Evolutionary conservation across 257 asterid species (phyloP), one percentile per base, ranked within the genome.

Genomic region (Petunia axillaris): DNA sequence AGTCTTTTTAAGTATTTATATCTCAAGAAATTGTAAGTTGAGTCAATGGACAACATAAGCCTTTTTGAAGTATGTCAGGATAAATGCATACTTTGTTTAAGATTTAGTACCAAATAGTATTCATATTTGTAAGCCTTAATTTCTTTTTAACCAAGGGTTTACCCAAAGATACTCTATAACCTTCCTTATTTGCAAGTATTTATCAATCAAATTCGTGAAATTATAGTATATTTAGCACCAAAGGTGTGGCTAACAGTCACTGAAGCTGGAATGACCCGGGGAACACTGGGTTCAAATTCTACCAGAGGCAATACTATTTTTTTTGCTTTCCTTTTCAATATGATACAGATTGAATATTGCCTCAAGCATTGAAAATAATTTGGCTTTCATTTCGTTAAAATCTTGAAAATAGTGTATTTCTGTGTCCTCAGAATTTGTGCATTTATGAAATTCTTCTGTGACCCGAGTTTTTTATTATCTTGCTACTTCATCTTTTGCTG

Each of bases 1-100:
- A 81, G 91, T 82, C 48, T 43, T 1, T 80, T 57, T 40, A 44
- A 75, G 78, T 66, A 78, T 64, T 52, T 43, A 25, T 14, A 76
- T 43, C 68, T 60, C 14, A 44, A 81, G 35, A 57, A 50, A 35
- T 73, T 50, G 36, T 50, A 73, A 6, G 25, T 73, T 73, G 44
- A 73, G 77, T 11, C 35, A 5, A 36, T 73, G 35, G 13, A 11
- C 62, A 73, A 73, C 4, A 0, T 50, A 36, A 3, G 35, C 44
- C 41, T 35, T 50, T 25, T 73, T 50, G 77, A 35, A 73, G 46
- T 48, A 73, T 73, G 44, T 71, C 50, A 25, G 25, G 77, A 43
- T 50, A 6, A 10, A 25, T 73, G 41, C 62, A 50, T 73, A 71
- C 77, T 48, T 5, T 46, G 77, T 46, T 46, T 1, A 25, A 44